Conservation (phyloP, 2,329 filamentous ascomycete species). For the Intubia oerlemansii region DNA sequence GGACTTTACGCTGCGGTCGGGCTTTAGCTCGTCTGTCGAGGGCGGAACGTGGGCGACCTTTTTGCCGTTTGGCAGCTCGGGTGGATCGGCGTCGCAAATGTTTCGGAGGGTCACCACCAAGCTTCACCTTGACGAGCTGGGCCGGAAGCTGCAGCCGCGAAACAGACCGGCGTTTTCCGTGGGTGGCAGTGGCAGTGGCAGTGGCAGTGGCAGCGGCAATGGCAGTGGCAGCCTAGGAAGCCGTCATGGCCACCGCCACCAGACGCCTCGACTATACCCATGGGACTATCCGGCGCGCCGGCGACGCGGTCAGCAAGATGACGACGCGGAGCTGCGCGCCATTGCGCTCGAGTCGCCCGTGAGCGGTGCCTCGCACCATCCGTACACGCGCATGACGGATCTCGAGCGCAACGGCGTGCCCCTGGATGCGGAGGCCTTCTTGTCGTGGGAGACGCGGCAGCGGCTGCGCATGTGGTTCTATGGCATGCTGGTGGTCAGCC, state of each 20-base stretch:
- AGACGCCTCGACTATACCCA: conserved; percentile 7
- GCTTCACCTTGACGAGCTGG: conserved; percentile 4
- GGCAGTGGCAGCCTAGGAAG: too few relatives aligned
- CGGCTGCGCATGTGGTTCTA: conserved; percentile 18
- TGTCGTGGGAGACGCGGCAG: conserved; percentile 11
- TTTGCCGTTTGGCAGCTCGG: conserved; percentile 2
- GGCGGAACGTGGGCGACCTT: conserved; percentile 2
- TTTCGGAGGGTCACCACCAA: conserved; percentile 3
- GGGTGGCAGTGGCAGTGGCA: too few relatives aligned
- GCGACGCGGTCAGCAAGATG: too few relatives aligned
- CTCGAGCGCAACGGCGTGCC: conserved; percentile 6
- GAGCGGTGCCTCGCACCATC: background rate
- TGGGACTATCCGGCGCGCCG: conserved; percentile 9
- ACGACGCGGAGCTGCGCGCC: conserved; percentile 7
- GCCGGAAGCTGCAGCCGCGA: too few relatives aligned
- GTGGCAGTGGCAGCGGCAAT: too few relatives aligned
- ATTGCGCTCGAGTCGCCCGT: conserved; percentile 2
- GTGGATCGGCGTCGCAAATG: background rate
- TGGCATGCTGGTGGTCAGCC: conserved; percentile 16
- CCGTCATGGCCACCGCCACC: too few relatives aligned
- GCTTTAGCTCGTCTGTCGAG: too few relatives aligned
- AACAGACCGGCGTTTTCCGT: too few relatives aligned
- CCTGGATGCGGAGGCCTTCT: conserved; percentile 9
- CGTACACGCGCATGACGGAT: background rate
- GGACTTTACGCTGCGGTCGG: too few relatives aligned